A percentile compares a stretch with the other conserved stretches of the same genome.
Evolutionary conservation across 164 flowering plant genomes (phyloP).

Genomic region (Vitis rotundifolia): DNA sequence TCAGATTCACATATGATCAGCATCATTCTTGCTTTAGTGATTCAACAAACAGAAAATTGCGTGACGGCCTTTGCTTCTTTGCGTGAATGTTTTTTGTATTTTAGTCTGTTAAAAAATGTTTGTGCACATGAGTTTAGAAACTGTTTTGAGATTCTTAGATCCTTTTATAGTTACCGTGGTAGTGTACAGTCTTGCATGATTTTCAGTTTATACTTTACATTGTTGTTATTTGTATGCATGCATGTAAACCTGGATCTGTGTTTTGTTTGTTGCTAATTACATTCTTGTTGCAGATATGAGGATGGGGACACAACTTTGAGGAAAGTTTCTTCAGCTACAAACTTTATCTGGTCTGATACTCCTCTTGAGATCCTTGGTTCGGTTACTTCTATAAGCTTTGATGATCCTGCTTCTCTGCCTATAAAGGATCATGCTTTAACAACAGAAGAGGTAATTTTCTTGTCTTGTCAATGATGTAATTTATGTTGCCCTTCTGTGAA

Average conservation of each 20-base stretch:
- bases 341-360: slow-evolving; percentile 74
- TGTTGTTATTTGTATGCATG: neutral
- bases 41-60: neutral
- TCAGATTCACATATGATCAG: neutral
- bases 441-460: slow-evolving; percentile 75
- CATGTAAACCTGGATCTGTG: neutral
- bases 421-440: slow-evolving; percentile 72
- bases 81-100: neutral
- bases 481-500: neutral
- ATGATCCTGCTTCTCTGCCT: slow-evolving; percentile 61
- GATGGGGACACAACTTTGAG: slow-evolving; percentile 64
- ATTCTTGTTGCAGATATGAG: slow-evolving; percentile 57
- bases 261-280: slow-evolving; percentile 9
- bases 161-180: neutral
- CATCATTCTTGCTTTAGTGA: neutral
- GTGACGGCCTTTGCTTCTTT: neutral
- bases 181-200: too few relatives aligned
- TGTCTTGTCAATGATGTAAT: neutral
- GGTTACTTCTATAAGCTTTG: slow-evolving; percentile 71
- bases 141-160: neutral
- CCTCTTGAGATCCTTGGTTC: slow-evolving; percentile 92
- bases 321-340: slow-evolving; percentile 74
- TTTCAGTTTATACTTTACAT: neutral
- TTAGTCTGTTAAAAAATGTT: neutral
- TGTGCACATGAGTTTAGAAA: neutral